These are phyloP conservation scores for Tuber umbilicatum DNA, from an alignment of 495 filamentous ascomycete species.

Conservation along the genomic window DNA sequence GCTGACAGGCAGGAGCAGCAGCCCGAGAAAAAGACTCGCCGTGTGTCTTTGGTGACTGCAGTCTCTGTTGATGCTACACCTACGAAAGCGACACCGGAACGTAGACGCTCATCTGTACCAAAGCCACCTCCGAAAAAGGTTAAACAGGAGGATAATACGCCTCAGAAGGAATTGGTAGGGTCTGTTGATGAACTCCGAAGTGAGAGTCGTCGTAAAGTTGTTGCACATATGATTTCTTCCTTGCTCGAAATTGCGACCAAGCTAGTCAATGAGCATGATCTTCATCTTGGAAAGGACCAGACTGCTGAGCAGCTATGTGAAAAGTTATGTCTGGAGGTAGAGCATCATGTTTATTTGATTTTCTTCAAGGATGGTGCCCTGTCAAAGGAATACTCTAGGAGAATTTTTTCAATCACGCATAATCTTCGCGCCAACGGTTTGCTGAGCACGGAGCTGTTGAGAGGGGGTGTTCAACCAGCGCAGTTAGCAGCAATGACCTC, in stretches of 20 bases:
- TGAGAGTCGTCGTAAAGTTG: slow-evolving; percentile 38
- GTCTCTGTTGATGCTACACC: slow-evolving; percentile 20
- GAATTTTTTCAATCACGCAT: slow-evolving; percentile 60
- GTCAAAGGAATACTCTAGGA: slow-evolving; percentile 50
- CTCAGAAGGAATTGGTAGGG: slow-evolving; percentile 38
- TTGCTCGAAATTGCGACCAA: slow-evolving; percentile 45
- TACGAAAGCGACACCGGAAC: slow-evolving; percentile 28
- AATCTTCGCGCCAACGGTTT: slow-evolving; percentile 82
- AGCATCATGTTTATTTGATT: slow-evolving; percentile 60
- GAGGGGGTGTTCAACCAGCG: slow-evolving; percentile 59
- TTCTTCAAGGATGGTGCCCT: slow-evolving; percentile 45
- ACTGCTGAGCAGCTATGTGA: slow-evolving; percentile 50
- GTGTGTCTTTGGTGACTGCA: slow-evolving; percentile 20
- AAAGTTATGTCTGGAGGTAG: slow-evolving; percentile 62
- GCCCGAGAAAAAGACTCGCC: slow-evolving; percentile 32
- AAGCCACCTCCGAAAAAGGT: slow-evolving; percentile 31
- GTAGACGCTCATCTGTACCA: slow-evolving; percentile 27
- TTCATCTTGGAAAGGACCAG: slow-evolving; percentile 51
- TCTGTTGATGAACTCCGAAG: slow-evolving; percentile 38
- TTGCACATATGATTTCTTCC: slow-evolving; percentile 28
- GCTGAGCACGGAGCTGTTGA: slow-evolving; percentile 68
- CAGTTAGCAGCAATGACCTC: slow-evolving; percentile 74
- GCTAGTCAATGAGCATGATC: slow-evolving; percentile 52
- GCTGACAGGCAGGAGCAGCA: slow-evolving; percentile 22
- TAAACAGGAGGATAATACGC: slow-evolving; percentile 37